Evolutionary conservation across 1,284 basidiomycete genomes (phyloP).

Genomic region (Gomphus sp.): DNA sequence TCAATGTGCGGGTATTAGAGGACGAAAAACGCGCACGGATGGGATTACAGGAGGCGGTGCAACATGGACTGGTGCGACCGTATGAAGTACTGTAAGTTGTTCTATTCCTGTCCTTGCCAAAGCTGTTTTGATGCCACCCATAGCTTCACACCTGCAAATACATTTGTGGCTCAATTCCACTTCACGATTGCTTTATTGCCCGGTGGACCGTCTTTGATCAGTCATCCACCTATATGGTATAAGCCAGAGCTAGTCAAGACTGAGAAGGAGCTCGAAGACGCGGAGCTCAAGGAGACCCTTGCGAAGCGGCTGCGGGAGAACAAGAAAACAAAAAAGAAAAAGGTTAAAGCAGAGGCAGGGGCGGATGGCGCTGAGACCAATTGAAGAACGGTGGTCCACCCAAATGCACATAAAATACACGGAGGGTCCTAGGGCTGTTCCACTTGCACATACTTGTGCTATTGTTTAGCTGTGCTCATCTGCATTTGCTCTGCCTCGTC

Average conservation of each 20-base stretch:
- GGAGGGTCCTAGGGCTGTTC: background rate
- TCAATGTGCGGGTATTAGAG: constrained; percentile 89
- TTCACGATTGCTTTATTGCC: constrained; percentile 89
- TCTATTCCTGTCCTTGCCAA: background rate
- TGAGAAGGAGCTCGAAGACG: constrained; percentile 83
- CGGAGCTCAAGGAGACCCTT: constrained; percentile 73
- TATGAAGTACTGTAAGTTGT: constrained; percentile 78
- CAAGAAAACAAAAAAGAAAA: constrained; percentile 91
- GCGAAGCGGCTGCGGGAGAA: constrained; percentile 75
- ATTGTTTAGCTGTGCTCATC: constrained; percentile 6
- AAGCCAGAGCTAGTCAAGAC: constrained; percentile 84
- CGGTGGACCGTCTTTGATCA: constrained; percentile 78
- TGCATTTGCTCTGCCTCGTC: constrained; percentile 33
- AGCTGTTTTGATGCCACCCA: constrained; percentile 9
- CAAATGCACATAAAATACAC: background rate
- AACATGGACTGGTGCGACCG: constrained; percentile 84
- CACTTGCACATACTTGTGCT: constrained; percentile 10
- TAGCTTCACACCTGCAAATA: constrained; percentile 73
- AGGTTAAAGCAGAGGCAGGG: constrained; percentile 40
- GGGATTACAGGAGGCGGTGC: constrained; percentile 93
- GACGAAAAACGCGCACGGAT: constrained; percentile 94
- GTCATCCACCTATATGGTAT: constrained; percentile 87
- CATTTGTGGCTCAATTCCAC: constrained; percentile 88
- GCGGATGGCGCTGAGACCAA: constrained; percentile 12
- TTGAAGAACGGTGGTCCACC: background rate